Conservation (phyloP, 176 grass and related monocot genomes). For the Melocanna baccifera region DNA sequence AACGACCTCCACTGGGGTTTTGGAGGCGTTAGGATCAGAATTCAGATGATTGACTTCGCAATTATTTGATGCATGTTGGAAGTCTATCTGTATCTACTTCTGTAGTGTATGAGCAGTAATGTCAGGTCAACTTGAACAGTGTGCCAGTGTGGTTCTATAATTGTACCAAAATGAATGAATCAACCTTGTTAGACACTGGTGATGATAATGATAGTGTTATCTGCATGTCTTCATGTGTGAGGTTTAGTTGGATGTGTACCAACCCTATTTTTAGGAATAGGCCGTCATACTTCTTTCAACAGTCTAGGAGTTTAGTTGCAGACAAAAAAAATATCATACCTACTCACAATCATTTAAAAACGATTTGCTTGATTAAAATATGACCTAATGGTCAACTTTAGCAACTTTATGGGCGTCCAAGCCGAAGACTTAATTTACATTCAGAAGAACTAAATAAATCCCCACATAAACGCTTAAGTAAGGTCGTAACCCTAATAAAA, state of each 20-base stretch:
- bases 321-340: too few relatives aligned
- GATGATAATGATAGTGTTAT: neutral
- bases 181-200: neutral
- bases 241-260: neutral
- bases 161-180: neutral
- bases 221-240: neutral
- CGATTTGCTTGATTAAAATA: too few relatives aligned
- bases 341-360: too few relatives aligned
- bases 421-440: too few relatives aligned
- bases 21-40: conserved; percentile 4
- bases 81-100: neutral
- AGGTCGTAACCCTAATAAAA: too few relatives aligned
- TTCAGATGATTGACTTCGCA: conserved; percentile 21
- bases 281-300: too few relatives aligned
- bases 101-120: neutral
- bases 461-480: too few relatives aligned
- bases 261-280: too few relatives aligned
- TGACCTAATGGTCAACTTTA: too few relatives aligned
- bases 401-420: too few relatives aligned
- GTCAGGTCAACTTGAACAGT: conserved; percentile 41
- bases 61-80: conserved; percentile 30
- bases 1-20: conserved; percentile 11
- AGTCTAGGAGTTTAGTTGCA: too few relatives aligned
- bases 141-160: neutral
- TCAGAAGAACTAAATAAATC: too few relatives aligned